Conservation (phyloP, 2,329 filamentous ascomycete species). For the Cadophora gregata region DNA sequence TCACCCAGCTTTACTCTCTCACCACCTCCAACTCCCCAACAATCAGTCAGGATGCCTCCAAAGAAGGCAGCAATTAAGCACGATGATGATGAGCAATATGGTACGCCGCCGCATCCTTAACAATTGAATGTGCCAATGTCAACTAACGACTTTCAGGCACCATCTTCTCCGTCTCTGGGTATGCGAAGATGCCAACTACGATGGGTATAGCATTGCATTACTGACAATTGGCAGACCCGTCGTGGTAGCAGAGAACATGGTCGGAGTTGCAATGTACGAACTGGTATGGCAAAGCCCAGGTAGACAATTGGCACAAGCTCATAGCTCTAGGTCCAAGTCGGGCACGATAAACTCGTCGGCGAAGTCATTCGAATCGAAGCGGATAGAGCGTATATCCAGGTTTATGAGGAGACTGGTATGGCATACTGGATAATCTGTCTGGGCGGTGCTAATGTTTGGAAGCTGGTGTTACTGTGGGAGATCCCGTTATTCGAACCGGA, state of each 20-base stretch:
- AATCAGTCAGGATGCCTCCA: slow-evolving; percentile 46
- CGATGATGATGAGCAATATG: slow-evolving; percentile 59
- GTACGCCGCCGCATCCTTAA: slow-evolving; percentile 49
- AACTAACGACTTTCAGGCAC: slow-evolving; percentile 51
- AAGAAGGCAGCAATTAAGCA: slow-evolving; percentile 50
- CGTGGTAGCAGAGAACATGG: slow-evolving; percentile 97
- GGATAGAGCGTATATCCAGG: slow-evolving; percentile 96
- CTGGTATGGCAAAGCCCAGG: slow-evolving; percentile 56
- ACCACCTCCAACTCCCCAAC: slow-evolving; percentile 41
- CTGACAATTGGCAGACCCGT: slow-evolving; percentile 70
- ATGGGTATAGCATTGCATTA: slow-evolving; percentile 21
- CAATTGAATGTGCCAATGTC: slow-evolving; percentile 18
- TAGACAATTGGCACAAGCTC: slow-evolving; percentile 52
- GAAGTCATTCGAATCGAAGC: slow-evolving; percentile 98
- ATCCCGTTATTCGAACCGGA: slow-evolving; percentile 87
- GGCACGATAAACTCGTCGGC: slow-evolving; percentile 88
- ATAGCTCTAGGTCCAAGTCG: slow-evolving; percentile 76
- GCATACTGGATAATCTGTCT: slow-evolving; percentile 9
- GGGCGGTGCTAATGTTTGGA: slow-evolving; percentile 38
- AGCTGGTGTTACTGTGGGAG: slow-evolving; percentile 95
- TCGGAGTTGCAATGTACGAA: slow-evolving; percentile 99
- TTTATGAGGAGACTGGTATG: slow-evolving; percentile 97
- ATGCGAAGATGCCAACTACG: slow-evolving; percentile 42
- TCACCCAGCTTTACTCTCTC: slow-evolving; percentile 32
- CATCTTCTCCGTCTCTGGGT: slow-evolving; percentile 75